Percentiles rank a stretch among this genome's conserved stretches.
Evolutionary conservation across 805 yeast species (phyloP).

Genomic region (Debaryomyces tyrocola): DNA sequence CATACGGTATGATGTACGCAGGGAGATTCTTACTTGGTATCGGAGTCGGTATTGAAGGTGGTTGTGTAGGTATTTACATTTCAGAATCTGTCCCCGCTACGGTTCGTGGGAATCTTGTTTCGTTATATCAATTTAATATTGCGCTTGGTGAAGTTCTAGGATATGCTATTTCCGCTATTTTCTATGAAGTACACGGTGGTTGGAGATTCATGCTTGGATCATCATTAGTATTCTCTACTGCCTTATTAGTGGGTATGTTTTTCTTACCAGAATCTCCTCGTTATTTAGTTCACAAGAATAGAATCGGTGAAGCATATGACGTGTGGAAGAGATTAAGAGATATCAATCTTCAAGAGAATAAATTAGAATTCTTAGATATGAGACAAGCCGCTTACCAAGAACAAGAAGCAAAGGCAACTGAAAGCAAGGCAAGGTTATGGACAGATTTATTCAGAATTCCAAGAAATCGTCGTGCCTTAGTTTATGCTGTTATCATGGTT

Average conservation of each 20-base stretch:
- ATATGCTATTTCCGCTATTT: slow-evolving; percentile 62
- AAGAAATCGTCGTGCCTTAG: slow-evolving; percentile 61
- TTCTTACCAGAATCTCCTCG: slow-evolving; percentile 65
- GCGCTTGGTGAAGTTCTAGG: slow-evolving; percentile 70
- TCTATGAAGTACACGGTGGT: slow-evolving; percentile 54
- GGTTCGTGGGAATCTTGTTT: slow-evolving; percentile 56
- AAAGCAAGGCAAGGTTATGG: slow-evolving; percentile 39
- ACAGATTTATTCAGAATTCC: slow-evolving; percentile 54
- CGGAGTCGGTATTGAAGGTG: slow-evolving; percentile 69
- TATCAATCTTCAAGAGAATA: slow-evolving; percentile 38
- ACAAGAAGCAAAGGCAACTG: slow-evolving; percentile 35
- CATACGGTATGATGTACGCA: slow-evolving; percentile 46
- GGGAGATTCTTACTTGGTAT: slow-evolving; percentile 58
- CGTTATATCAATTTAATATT: slow-evolving; percentile 62
- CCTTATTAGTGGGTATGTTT: slow-evolving; percentile 50
- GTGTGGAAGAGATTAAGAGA: slow-evolving; percentile 60
- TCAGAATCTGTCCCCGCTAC: slow-evolving; percentile 59
- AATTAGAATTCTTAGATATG: slow-evolving; percentile 59
- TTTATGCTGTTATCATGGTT: slow-evolving; percentile 58
- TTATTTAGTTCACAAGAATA: slow-evolving; percentile 52
- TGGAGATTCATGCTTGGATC: slow-evolving; percentile 71
- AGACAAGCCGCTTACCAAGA: slow-evolving; percentile 52
- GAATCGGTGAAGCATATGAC: slow-evolving; percentile 51
- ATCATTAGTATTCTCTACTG: slow-evolving; percentile 56
- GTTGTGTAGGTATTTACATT: slow-evolving; percentile 61